Base-by-base conservation (phyloP, 148 eudicot genomes). In the Cornus kousa region DNA sequence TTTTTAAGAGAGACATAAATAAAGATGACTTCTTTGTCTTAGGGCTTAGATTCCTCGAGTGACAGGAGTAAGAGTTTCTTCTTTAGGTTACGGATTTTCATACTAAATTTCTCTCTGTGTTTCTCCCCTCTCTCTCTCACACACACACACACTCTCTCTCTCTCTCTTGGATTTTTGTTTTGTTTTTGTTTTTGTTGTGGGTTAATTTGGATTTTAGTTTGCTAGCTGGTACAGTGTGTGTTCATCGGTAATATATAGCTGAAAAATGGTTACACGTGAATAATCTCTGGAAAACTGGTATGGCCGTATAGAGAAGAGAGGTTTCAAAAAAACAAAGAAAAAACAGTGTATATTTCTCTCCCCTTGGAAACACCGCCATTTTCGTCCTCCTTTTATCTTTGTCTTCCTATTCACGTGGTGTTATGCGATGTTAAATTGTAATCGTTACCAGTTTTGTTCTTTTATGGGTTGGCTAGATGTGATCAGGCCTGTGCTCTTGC, bases 341-440 rank as follows among this genome's bases (percentile, higher is more conserved):
- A 43, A 50, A 79, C 57, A 76, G 13, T 43, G 7, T 55, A 43
- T 35, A 19, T 53, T 31, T 80, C 70, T 59, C 59, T 60, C 50
- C 40, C 71, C 76, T 60, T 13, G 74, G 74, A 64, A 70, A 22
- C 33, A 62, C 1, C 73, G 70, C 68, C 80, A 16, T 35, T 72
- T 55, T 48, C 33, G n/a, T 57, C 16, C 43, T 33, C 5, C 16
- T 32, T 39, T 35, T 40, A 67, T n/a, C 32, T 55, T 10, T 71
- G 74, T 82, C 79, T 69, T 35, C 79, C 80, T 67, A 70, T 83
- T 83, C 86, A 83, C 86, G 86, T 83, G 85, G 69, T 77, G 75
- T 55, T 65, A 74, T 22, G 43, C 75, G 65, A 35, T 74, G 74
- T 57, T 40, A 70, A 70, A 70, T 19, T 57, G 39, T 60, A 74